A percentile compares a stretch with the other conserved stretches of the same genome.
Conservation (phyloP, 371 early-diverging fungal species). For the Syncephalis fuscata region DNA sequence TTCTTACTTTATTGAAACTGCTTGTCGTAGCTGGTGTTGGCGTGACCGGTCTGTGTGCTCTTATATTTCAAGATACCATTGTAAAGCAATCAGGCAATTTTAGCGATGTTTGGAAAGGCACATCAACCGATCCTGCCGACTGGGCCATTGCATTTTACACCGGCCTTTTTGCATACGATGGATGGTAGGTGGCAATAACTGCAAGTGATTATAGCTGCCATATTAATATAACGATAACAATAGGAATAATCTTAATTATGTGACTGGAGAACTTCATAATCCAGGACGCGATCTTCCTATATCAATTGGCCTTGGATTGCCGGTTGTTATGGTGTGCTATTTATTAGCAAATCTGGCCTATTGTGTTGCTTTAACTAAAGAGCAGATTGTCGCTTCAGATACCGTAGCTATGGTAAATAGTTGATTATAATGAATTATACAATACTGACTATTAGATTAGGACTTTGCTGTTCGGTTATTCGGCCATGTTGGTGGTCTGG, state of each 20-base stretch:
- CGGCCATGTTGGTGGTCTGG: constrained; percentile 46
- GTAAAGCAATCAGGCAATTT: too few species aligned
- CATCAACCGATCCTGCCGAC: too few species aligned
- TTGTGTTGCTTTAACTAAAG: constrained; percentile 56
- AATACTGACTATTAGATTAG: constrained; percentile 8
- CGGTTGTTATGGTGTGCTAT: constrained; percentile 60
- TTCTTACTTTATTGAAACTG: constrained; percentile 68
- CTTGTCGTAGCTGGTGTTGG: constrained; percentile 58
- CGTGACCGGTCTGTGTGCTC: constrained; percentile 26
- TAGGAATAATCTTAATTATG: constrained; percentile 74
- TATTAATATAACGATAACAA: not conserved
- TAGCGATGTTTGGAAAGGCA: too few species aligned
- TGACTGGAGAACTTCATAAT: constrained; percentile 78
- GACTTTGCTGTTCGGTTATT: constrained; percentile 60
- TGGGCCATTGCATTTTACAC: too few species aligned
- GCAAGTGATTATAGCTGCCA: too few species aligned
- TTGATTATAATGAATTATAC: too few species aligned
- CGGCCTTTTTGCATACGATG: too few species aligned
- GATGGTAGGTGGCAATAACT: too few species aligned
- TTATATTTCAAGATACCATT: too few species aligned
- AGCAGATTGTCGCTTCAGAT: constrained; percentile 45
- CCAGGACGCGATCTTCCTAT: constrained; percentile 67
- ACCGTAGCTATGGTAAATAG: constrained; percentile 33
- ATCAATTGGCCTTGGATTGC: constrained; percentile 47
- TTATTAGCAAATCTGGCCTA: constrained; percentile 75